These are phyloP conservation scores for Sordariomycetes sp. DNA, from an alignment of 2,329 filamentous ascomycete genomes.

Conservation along the genomic window DNA sequence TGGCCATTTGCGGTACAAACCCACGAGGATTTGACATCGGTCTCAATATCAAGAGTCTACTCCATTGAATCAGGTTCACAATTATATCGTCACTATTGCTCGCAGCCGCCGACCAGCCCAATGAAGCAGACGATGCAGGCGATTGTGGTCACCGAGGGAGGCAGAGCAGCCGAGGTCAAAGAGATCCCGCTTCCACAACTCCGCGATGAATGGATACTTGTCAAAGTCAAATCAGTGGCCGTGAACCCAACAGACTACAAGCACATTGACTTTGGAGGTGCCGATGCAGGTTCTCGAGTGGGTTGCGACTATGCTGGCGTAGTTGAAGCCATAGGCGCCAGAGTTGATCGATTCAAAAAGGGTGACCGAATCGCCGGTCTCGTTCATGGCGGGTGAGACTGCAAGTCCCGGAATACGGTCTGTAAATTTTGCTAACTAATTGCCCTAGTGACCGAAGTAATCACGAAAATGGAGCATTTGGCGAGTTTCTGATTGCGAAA, in stretches of 20 bases:
- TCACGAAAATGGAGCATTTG: slow-evolving; percentile 33
- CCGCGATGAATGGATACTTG: slow-evolving; percentile 15
- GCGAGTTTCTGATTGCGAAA: slow-evolving; percentile 26
- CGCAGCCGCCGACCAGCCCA: too few relatives aligned
- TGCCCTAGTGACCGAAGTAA: slow-evolving; percentile 7
- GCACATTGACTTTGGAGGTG: slow-evolving; percentile 11
- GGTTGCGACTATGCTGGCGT: slow-evolving; percentile 39
- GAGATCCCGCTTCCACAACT: not conserved
- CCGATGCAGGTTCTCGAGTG: slow-evolving; percentile 10
- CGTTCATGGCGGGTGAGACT: slow-evolving; percentile 19
- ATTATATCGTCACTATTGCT: too few relatives aligned
- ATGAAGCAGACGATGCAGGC: too few relatives aligned
- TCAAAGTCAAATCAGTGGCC: slow-evolving; percentile 20
- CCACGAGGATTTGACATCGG: too few relatives aligned
- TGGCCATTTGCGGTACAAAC: too few relatives aligned
- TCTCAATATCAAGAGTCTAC: too few relatives aligned
- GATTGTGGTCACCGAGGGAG: too few relatives aligned
- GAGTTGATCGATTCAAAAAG: slow-evolving; percentile 30
- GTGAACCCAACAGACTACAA: slow-evolving; percentile 26
- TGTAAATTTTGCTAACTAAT: not conserved
- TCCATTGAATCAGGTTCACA: too few relatives aligned
- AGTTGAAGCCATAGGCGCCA: slow-evolving; percentile 33
- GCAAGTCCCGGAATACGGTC: too few relatives aligned
- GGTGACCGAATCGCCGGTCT: slow-evolving; percentile 38
- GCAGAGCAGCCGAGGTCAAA: not conserved